Conservation (phyloP, 495 filamentous ascomycete genomes). For the Bacidia gigantensis region DNA sequence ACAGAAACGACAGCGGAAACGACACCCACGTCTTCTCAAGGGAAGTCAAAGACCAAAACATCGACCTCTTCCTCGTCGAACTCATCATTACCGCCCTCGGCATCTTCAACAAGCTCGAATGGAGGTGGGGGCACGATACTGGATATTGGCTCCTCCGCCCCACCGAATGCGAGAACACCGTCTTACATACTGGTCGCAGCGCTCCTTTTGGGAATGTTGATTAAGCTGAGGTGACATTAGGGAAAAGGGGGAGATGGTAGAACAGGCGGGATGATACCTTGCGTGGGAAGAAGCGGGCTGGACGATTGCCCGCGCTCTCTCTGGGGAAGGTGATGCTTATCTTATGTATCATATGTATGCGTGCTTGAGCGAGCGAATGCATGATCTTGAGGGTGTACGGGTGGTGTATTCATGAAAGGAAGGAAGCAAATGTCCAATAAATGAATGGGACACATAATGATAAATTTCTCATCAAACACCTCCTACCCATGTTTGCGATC, state of each 20-base stretch:
- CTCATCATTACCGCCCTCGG: not conserved
- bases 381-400: too few species aligned
- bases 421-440: too few species aligned
- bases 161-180: constrained; percentile 3
- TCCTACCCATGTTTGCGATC: too few species aligned
- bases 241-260: not conserved
- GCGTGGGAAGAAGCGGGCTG: too few species aligned
- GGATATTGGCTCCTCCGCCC: constrained; percentile 11
- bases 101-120: not conserved
- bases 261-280: too few species aligned
- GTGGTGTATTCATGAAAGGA: too few species aligned
- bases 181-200: not conserved
- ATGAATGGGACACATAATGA: too few species aligned
- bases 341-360: too few species aligned
- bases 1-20: not conserved
- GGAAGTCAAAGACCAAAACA: not conserved
- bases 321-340: too few species aligned
- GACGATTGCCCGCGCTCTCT: too few species aligned
- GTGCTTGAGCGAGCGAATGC: too few species aligned
- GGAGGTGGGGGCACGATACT: constrained; percentile 12
- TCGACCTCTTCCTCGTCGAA: constrained; percentile 2
- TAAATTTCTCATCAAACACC: too few species aligned
- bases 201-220: not conserved
- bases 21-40: not conserved
- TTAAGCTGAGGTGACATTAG: not conserved